A percentile compares a stretch with the other conserved stretches of the same genome.
phyloP scores from a whole-genome alignment of 108 stramenopile genomes.

The Cyclostephanos tholiformis region DNA sequence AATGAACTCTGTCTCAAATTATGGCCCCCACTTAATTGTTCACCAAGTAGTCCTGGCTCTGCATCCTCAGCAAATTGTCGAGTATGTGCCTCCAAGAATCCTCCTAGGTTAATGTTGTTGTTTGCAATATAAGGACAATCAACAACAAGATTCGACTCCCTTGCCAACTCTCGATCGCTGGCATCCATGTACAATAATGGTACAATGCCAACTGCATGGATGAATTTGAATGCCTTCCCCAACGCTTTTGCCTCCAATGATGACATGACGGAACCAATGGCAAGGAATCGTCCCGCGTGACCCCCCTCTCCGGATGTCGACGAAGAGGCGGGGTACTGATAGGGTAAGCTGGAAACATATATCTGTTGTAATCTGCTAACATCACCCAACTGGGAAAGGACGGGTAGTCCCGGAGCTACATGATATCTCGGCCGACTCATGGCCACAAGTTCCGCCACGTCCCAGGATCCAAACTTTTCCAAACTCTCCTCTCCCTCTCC shows the following conservation, averaged over 20 bases:
- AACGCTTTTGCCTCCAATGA: slow-evolving; percentile 40
- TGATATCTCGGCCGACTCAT: slow-evolving; percentile 77
- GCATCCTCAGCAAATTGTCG: too few relatives aligned
- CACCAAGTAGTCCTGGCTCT: too few relatives aligned
- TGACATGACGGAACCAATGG: slow-evolving; percentile 57
- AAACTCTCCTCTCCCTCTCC: not conserved
- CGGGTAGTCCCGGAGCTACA: slow-evolving; percentile 43
- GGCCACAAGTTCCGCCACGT: slow-evolving; percentile 78
- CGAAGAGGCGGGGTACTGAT: slow-evolving; percentile 50
- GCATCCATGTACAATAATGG: slow-evolving; percentile 59
- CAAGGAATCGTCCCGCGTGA: slow-evolving; percentile 79
- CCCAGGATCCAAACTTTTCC: slow-evolving; percentile 53
- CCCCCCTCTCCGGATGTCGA: slow-evolving; percentile 18
- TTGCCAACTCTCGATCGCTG: slow-evolving; percentile 39
- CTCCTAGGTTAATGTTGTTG: too few relatives aligned
- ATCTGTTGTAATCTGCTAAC: slow-evolving; percentile 16
- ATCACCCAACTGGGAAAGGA: slow-evolving; percentile 8
- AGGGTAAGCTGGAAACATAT: slow-evolving; percentile 52
- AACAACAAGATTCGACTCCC: slow-evolving; percentile 38
- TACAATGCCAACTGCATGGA: slow-evolving; percentile 84
- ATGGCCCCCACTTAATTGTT: too few relatives aligned
- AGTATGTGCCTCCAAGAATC: too few relatives aligned
- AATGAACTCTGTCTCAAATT: too few relatives aligned
- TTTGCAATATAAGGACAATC: slow-evolving; percentile 74
- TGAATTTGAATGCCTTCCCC: slow-evolving; percentile 70